Base-by-base conservation (phyloP, 2,329 filamentous ascomycete genomes). In the Neofusicoccum cordaticola region DNA sequence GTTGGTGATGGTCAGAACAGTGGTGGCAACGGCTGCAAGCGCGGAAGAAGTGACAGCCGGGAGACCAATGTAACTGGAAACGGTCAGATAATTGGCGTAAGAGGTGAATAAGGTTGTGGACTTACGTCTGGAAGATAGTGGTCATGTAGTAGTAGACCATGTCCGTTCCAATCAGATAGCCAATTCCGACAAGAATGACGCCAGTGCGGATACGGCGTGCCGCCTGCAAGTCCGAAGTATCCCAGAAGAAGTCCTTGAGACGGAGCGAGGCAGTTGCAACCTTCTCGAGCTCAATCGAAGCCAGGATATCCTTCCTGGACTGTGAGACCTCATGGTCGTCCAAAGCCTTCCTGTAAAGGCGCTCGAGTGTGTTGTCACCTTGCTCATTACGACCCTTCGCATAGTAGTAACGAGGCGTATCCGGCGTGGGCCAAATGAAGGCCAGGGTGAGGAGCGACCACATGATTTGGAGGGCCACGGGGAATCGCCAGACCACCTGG, bases 91-190 rank as follows among this genome's bases (percentile, higher is more conserved):
- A 79, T 76, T 66, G 74, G 74, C 6, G 74, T 79, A 66, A n/a
- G 8, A 1, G 9, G 8, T 15, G 39, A 9, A 35, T 22, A n/a
- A n/a, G 2, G 5, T 11, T 17, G 13, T 12, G 22, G n/a, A 22
- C 56, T 60, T 47, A 60, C 44, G 63, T 42, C 27, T 60, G 63
- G 45, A 58, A 60, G n/a, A 58, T 64, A 1, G 63, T 64, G 13
- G 63, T 60, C 62, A 64, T 47, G 42, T 64, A 64, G 42, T 64
- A 64, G 62, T 73, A 73, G 61, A 80, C 78, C 65, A 78, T 76
- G 67, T 80, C 78, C 66, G 78, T 75, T 13, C 76, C 78, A 19
- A 77, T 78, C 69, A 79, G 75, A 66, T 79, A 77, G n/a, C 77
- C 75, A 13, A 79, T 73, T 13, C 70, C 74, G 62, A 79, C 77